Evolutionary conservation across 129 eudicot genomes (phyloP).

Genomic region (Escallonia herrerae): DNA sequence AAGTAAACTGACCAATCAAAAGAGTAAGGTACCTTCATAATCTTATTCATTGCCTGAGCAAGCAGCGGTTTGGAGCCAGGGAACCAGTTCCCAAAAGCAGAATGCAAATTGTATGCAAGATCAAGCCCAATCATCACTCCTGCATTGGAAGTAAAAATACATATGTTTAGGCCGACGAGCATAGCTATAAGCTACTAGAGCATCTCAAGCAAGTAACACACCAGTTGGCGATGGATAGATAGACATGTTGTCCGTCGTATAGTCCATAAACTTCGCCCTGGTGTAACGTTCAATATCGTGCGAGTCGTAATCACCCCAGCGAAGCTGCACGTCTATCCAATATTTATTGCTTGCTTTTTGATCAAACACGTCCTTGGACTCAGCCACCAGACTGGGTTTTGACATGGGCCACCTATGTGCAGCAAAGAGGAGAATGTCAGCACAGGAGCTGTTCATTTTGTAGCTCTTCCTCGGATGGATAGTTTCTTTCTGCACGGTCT

Average conservation of each 20-base stretch:
- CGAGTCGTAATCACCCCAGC: conserved; percentile 99
- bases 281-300: conserved; percentile 98
- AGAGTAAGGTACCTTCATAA: conserved; percentile 65
- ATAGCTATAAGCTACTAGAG: neutral
- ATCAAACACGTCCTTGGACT: conserved; percentile 94
- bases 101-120: conserved; percentile 96
- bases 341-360: conserved; percentile 98
- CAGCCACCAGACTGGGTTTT: conserved; percentile 93
- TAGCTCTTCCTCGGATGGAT: conserved; percentile 98
- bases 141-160: conserved; percentile 18
- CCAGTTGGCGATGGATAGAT: conserved; percentile 99
- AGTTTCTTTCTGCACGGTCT: conserved; percentile 97
- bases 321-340: conserved; percentile 98
- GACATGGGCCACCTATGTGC: conserved; percentile 99
- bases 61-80: conserved; percentile 97
- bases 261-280: conserved; percentile 95
- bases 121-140: conserved; percentile 98
- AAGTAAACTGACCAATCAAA: neutral
- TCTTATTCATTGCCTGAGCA: conserved; percentile 99
- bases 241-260: conserved; percentile 97
- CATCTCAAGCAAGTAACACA: conserved; percentile 16
- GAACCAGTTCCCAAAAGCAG: conserved; percentile 99
- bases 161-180: neutral
- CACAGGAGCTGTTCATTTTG: conserved; percentile 99
- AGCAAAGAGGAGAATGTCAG: conserved; percentile 89